Conservation (phyloP, 2,329 filamentous ascomycete genomes). For the Calonectria hawksworthii region DNA sequence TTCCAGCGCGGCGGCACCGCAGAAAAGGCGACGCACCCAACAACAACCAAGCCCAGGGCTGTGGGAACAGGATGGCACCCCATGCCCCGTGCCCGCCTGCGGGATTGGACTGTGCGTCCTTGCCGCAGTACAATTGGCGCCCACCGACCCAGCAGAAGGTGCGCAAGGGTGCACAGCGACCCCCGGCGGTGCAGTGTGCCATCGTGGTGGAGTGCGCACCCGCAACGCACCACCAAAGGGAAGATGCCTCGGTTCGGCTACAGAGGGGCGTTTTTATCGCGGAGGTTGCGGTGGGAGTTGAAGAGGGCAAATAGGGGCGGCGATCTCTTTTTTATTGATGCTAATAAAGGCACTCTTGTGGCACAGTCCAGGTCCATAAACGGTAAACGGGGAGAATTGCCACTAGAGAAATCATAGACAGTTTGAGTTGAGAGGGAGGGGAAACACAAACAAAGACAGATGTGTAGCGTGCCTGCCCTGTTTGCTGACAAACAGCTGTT, state of each 20-base stretch:
- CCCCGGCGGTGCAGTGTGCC: slow-evolving; percentile 6
- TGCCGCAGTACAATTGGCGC: not conserved
- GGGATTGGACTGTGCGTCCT: not conserved
- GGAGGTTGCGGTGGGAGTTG: slow-evolving; percentile 2
- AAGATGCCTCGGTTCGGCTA: slow-evolving; percentile 29
- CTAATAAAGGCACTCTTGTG: not conserved
- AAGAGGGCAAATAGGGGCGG: slow-evolving; percentile 4
- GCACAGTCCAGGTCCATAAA: not conserved
- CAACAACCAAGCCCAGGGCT: slow-evolving; percentile 14
- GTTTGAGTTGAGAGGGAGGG: not conserved
- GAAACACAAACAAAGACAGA: not conserved
- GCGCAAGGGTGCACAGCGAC: not conserved
- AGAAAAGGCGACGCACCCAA: not conserved
- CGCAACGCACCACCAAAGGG: slow-evolving; percentile 3
- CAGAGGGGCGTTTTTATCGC: slow-evolving; percentile 8
- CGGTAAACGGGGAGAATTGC: not conserved
- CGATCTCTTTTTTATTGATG: not conserved
- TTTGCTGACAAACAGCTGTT: not conserved
- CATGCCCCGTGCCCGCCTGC: not conserved
- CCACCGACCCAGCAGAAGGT: not conserved
- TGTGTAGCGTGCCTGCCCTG: not conserved
- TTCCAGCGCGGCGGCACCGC: slow-evolving; percentile 1
- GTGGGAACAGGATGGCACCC: slow-evolving; percentile 15
- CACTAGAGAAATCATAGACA: not conserved
- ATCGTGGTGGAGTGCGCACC: slow-evolving; percentile 1